These are phyloP conservation scores for Coemansia sp. DNA, from an alignment of 192 early-diverging fungal species.

Conservation along the genomic window DNA sequence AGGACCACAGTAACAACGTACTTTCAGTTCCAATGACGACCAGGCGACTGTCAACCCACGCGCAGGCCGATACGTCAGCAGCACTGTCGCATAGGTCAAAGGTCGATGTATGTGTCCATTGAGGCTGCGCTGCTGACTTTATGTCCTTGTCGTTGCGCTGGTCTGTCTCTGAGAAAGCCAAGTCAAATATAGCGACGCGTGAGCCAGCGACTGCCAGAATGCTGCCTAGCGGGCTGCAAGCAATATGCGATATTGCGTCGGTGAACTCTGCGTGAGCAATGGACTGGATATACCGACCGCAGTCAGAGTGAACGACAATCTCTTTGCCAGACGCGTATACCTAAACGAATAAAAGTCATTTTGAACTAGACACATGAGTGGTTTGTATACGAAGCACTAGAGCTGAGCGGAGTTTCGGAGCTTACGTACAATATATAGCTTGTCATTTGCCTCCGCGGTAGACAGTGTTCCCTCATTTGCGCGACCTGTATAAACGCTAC, in stretches of 20 bases:
- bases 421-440: constrained; percentile 51
- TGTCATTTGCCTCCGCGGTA: neutral
- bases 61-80: constrained; percentile 8
- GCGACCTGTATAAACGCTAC: constrained; percentile 48
- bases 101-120: constrained; percentile 23
- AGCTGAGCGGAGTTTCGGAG: neutral
- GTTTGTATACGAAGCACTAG: neutral
- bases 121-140: neutral
- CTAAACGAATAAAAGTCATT: constrained; percentile 17
- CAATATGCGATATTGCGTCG: constrained; percentile 20
- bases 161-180: neutral
- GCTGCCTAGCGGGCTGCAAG: constrained; percentile 16
- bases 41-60: constrained; percentile 25
- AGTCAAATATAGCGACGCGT: constrained; percentile 17
- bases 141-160: neutral
- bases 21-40: constrained; percentile 18
- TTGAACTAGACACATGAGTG: neutral
- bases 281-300: constrained; percentile 33
- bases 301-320: constrained; percentile 33
- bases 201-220: constrained; percentile 30
- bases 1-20: constrained; percentile 23
- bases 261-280: constrained; percentile 23
- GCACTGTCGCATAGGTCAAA: neutral
- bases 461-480: constrained; percentile 47
- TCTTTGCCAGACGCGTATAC: constrained; percentile 50